Evolutionary conservation across 768 basidiomycete species (phyloP), one percentile per base, ranked within the genome.

Genomic region (Pleurotus djamor): DNA sequence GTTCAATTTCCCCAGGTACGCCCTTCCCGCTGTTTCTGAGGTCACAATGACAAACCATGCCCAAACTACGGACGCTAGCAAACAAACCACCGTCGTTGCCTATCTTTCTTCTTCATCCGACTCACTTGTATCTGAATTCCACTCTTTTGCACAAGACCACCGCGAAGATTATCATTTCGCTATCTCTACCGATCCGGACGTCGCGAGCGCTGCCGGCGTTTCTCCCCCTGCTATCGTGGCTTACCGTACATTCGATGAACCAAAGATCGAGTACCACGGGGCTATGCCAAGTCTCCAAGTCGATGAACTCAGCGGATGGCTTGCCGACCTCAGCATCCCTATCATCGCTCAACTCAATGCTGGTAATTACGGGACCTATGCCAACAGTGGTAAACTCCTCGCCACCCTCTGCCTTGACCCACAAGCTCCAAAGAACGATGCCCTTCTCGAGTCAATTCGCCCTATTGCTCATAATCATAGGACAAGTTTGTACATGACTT

Each of bases 161-260:
- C 93, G 97, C 60, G 96, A 99, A 59, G 87, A 89, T 61, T 98
- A 88, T 74, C 88, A 98, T 54, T 99, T 99, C 66, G 97, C 97
- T 73, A 71, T 91, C 52, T 79, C 87, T 59, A 87, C 88, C 57
- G 94, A 97, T 70, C 72, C 82, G 38, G 85, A 80, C 10, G 82
- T 81, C 55, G 84, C 86, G 66, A 80, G 81, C 63, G 85, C 81
- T 48, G 93, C 88, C 51, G 89, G 85, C 58, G 86, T 94, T 54
- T 83, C 83, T 12, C 81, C 89, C 38, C 96, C 97, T 14, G 83
- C 94, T 38, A 81, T 99, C 57, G 88, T 98, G 60, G 84, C 96
- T 63, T 98, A 96, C 83, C 94, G 97, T 65, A 72, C 72, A 59
- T 98, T 94, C 73, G 97, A 99, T 67, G 95, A 96, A 64, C 92